These are phyloP conservation scores for Cercospora sp. DNA, from an alignment of 2,329 filamentous ascomycete genomes.

Conservation along the genomic window DNA sequence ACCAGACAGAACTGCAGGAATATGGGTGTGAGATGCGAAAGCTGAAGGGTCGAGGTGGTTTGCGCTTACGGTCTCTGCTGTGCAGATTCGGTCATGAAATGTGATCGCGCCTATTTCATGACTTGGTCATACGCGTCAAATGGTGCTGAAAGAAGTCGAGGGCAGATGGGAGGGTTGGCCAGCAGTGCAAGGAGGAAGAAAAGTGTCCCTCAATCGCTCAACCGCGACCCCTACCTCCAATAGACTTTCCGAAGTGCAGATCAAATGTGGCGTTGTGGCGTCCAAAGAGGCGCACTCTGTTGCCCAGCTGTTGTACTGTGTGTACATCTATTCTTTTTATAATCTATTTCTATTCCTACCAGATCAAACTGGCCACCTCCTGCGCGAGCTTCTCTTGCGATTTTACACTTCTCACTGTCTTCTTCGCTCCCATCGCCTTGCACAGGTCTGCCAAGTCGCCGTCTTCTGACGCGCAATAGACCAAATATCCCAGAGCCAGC, in stretches of 20 bases:
- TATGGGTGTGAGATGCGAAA: not conserved
- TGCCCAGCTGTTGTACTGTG: not conserved
- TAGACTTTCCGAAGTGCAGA: slow-evolving; percentile 2
- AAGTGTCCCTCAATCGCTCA: slow-evolving; percentile 1
- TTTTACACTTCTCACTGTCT: slow-evolving; percentile 54
- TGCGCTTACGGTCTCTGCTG: slow-evolving; percentile 13
- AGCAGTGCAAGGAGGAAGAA: slow-evolving; percentile 1
- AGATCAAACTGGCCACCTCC: slow-evolving; percentile 35
- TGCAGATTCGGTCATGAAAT: slow-evolving; percentile 10
- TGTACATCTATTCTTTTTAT: not conserved
- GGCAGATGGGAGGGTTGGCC: not conserved
- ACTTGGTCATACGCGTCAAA: not conserved
- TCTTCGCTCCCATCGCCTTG: slow-evolving; percentile 71
- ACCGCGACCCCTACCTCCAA: slow-evolving; percentile 1
- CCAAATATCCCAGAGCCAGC: slow-evolving; percentile 71
- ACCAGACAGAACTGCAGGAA: slow-evolving; percentile 46
- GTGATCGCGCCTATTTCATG: slow-evolving; percentile 5
- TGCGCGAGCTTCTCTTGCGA: slow-evolving; percentile 38
- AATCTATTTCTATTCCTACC: slow-evolving; percentile 11
- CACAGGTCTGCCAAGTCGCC: slow-evolving; percentile 81
- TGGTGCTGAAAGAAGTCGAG: not conserved
- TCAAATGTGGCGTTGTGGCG: slow-evolving; percentile 3
- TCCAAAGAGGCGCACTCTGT: not conserved
- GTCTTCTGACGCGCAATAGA: slow-evolving; percentile 67
- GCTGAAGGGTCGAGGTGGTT: not conserved